Base-by-base conservation (phyloP, 805 yeast genomes). In the Peterozyma toletana region DNA sequence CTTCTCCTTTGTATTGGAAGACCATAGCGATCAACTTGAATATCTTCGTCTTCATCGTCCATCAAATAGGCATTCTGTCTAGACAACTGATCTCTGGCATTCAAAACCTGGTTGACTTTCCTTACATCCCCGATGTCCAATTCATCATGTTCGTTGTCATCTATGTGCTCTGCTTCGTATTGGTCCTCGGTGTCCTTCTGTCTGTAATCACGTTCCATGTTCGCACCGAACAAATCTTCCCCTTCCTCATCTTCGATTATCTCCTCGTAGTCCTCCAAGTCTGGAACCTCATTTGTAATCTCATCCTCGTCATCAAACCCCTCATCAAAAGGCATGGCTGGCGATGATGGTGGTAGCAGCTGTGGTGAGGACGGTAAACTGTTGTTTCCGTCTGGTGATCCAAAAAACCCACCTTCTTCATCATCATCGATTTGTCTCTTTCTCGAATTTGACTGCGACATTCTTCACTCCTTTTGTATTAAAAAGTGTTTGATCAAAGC, bases 221-320 rank as follows among this genome's bases (percentile, higher is more conserved):
- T 80, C 43, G 78, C 86, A 29, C 79, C 88, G 67, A 86, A 77
- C 58, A 93, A 71, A 60, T 91, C 97, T 41, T 81, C 91, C 31
- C 86, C 93, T 51, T 83, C 89, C 48, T 81, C 91, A 53, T 89
- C 96, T 43, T 82, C 82, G 33, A 68, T 54, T 40, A 71, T 77
- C 35, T 83, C 85, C 47, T 83, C 84, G 46, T 76, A 66, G 48
- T 81, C 89, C 48, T 73, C 80, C 18, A 78, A 64, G 47, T 78
- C 83, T n/a, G 37, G 44, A 11, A 44, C 40, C 14, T 44, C 50
- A 21, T 41, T 42, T 39, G 39, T 36, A 3, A 41, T 41, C n/a
- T 43, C 49, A 10, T 41, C 39, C 18, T 56, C 60, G 4, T 54
- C 56, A 29, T 61, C 66, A 30, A 75, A 77, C 29, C 68, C 79